Percentiles rank a stretch among this genome's conserved stretches.
Evolutionary conservation across 2,329 filamentous ascomycete species (phyloP).

Genomic region (Trichoderma atrobrunneum): DNA sequence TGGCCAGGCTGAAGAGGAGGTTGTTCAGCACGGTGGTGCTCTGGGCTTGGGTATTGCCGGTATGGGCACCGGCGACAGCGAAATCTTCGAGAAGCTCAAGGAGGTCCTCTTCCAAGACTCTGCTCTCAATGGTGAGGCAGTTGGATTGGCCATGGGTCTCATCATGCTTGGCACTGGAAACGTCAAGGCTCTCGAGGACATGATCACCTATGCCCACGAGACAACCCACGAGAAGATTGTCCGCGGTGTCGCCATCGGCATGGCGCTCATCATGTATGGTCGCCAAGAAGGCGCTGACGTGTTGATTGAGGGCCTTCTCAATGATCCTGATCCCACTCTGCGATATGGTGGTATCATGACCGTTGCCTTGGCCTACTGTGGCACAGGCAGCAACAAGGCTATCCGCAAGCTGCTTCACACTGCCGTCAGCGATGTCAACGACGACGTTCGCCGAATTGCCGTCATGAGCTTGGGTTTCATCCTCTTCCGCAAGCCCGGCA

Average conservation of each 20-base stretch:
- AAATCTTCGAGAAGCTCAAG: conserved; percentile 88
- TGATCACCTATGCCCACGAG: conserved; percentile 97
- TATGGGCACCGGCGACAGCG: conserved; percentile 90
- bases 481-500: conserved; percentile 94
- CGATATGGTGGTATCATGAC: conserved; percentile 98
- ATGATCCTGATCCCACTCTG: conserved; percentile 88
- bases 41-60: conserved; percentile 93
- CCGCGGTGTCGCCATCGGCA: conserved; percentile 88
- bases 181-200: conserved; percentile 86
- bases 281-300: conserved; percentile 93
- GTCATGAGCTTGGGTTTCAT: conserved; percentile 99
- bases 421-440: conserved; percentile 95
- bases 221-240: conserved; percentile 99
- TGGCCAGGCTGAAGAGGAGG: conserved; percentile 75
- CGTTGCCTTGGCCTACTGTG: conserved; percentile 95
- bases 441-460: conserved; percentile 91
- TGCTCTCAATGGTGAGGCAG: conserved; percentile 93
- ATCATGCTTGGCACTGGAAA: conserved; percentile 99
- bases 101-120: conserved; percentile 88
- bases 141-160: conserved; percentile 92
- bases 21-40: conserved; percentile 94
- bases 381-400: conserved; percentile 97
- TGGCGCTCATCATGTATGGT: conserved; percentile 98
- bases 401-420: conserved; percentile 93
- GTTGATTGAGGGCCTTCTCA: conserved; percentile 87